Percentiles rank a stretch among this genome's conserved stretches.
Conservation (phyloP, 805 yeast genomes). For the Ogataea chonburiensis region DNA sequence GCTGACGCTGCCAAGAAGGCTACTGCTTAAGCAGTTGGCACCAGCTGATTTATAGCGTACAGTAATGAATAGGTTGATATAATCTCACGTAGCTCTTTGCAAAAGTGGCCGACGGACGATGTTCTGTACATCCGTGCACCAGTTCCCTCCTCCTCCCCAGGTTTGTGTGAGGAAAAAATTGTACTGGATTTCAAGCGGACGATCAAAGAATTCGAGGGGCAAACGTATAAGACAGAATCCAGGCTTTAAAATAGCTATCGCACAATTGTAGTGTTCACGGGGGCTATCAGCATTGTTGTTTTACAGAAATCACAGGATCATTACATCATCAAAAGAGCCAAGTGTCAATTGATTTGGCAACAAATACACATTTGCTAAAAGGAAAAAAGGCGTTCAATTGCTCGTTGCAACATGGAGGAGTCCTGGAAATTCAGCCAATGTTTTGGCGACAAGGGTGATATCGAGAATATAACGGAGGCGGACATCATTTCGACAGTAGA, state of each 20-base stretch:
- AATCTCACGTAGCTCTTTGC: no score
- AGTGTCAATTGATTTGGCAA: conserved; percentile 7
- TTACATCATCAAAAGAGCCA: background rate
- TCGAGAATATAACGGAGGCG: conserved; percentile 92
- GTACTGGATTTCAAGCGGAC: conserved; percentile 12
- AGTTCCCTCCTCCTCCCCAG: conserved; percentile 1
- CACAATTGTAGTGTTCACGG: no score
- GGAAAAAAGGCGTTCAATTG: conserved; percentile 5
- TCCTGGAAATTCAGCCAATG: conserved; percentile 92
- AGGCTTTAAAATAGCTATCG: conserved; percentile 3
- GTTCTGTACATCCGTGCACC: conserved; percentile 10
- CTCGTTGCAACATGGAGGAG: conserved; percentile 26
- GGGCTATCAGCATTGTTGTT: conserved; percentile 1
- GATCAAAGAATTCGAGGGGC: conserved; percentile 13
- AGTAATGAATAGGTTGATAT: conserved; percentile 13
- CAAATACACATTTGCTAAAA: conserved; percentile 6
- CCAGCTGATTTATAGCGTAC: conserved; percentile 12
- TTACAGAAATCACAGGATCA: background rate
- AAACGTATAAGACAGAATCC: conserved; percentile 5
- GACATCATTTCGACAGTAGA: conserved; percentile 97
- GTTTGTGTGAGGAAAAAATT: conserved; percentile 10
- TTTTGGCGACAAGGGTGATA: conserved; percentile 98
- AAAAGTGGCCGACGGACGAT: background rate
- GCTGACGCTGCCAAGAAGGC: conserved; percentile 97
- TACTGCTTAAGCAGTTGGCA: conserved; percentile 28